These are phyloP conservation scores for Coniferiporia weirii DNA, from an alignment of 1,284 basidiomycete genomes.

Conservation along the genomic window DNA sequence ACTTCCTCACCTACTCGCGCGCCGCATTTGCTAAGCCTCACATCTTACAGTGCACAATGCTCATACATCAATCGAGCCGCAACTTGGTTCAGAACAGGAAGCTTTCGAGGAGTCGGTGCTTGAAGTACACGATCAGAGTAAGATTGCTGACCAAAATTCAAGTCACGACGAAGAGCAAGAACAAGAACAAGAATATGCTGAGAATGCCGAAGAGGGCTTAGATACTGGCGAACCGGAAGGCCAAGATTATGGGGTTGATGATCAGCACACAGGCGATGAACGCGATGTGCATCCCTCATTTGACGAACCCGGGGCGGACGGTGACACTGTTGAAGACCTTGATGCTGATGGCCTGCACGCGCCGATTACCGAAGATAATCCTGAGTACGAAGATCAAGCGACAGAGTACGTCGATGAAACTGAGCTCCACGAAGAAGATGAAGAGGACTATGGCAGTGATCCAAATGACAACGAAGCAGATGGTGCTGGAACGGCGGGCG, in stretches of 20 bases:
- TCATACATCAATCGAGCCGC: conserved; percentile 4
- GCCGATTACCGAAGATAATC: conserved; percentile 18
- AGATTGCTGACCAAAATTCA: neutral
- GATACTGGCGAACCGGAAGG: neutral
- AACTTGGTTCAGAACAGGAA: neutral
- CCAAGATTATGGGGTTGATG: conserved; percentile 18
- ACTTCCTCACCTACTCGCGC: conserved; percentile 13
- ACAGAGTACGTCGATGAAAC: conserved; percentile 21
- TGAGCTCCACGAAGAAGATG: conserved; percentile 24
- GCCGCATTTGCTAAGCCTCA: neutral
- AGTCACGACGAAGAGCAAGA: neutral
- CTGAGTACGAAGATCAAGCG: conserved; percentile 25
- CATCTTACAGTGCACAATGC: neutral
- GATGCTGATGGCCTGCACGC: conserved; percentile 31
- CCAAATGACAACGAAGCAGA: conserved; percentile 1
- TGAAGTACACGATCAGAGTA: neutral
- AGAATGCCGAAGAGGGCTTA: conserved; percentile 18
- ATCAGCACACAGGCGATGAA: conserved; percentile 8
- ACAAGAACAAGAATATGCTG: conserved; percentile 15
- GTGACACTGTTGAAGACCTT: conserved; percentile 17
- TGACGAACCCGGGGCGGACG: conserved; percentile 18
- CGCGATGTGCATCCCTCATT: conserved; percentile 11
- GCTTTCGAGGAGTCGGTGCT: neutral
- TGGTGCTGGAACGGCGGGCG: neutral
- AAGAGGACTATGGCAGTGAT: conserved; percentile 27